These are phyloP conservation scores for Dactylis glomerata DNA, from an alignment of 176 grass and related monocot genomes.

Conservation along the genomic window DNA sequence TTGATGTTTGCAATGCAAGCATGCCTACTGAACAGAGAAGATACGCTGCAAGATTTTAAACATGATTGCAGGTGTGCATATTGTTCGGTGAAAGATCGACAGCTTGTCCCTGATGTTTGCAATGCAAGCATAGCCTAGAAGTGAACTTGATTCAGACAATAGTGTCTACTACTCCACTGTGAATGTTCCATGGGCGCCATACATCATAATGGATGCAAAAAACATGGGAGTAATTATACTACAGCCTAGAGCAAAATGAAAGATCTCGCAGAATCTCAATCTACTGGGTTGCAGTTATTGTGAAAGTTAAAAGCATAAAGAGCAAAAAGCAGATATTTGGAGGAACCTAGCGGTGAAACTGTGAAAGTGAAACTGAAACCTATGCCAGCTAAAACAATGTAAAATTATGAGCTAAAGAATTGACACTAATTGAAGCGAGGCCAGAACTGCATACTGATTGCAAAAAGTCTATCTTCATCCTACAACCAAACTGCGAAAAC, in stretches of 20 bases:
- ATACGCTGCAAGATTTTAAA: background rate
- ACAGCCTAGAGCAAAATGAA: background rate
- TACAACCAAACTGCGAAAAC: background rate
- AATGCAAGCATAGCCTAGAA: background rate
- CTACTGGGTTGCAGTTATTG: slow-evolving; percentile 4
- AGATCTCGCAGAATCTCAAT: slow-evolving; percentile 28
- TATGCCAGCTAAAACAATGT: background rate
- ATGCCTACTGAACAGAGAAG: background rate
- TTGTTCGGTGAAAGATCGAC: background rate
- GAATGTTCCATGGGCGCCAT: background rate
- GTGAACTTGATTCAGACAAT: background rate
- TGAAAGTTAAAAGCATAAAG: background rate
- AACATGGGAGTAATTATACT: slow-evolving; percentile 1
- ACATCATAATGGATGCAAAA: background rate
- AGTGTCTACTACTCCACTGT: background rate
- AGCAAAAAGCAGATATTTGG: slow-evolving; percentile 1
- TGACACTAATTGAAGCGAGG: background rate
- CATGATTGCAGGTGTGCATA: background rate
- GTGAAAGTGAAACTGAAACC: background rate
- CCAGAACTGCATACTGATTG: background rate
- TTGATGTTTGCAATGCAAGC: no score
- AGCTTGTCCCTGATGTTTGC: background rate
- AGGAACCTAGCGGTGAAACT: slow-evolving; percentile 14
- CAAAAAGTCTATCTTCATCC: background rate
- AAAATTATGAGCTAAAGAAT: background rate